phyloP scores from a whole-genome alignment of 2,329 filamentous ascomycete species.

The Diaporthe eres region DNA sequence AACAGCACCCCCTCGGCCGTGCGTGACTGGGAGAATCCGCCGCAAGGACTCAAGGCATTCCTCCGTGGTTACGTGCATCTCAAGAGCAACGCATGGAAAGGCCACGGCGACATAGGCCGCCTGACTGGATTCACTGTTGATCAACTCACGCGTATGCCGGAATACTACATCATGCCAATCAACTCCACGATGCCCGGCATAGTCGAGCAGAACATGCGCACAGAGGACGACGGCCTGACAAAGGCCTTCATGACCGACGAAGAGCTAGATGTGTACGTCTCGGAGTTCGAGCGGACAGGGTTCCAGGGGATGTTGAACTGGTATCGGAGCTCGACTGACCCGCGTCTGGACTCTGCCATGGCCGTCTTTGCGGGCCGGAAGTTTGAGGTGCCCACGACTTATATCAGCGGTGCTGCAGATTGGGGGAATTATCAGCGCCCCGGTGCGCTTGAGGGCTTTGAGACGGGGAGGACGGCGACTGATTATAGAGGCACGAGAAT shows the following conservation, averaged over 20 bases:
- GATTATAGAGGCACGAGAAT: slow-evolving; percentile 67
- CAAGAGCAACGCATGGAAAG: slow-evolving; percentile 73
- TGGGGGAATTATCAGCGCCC: slow-evolving; percentile 80
- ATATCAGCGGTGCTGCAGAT: slow-evolving; percentile 73
- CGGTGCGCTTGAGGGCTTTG: slow-evolving; percentile 68
- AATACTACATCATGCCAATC: slow-evolving; percentile 78
- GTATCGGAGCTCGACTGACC: slow-evolving; percentile 72
- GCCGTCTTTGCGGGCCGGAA: slow-evolving; percentile 71
- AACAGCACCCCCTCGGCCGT: slow-evolving; percentile 67
- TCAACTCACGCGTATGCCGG: slow-evolving; percentile 72
- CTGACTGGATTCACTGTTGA: slow-evolving; percentile 69
- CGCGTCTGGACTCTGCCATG: slow-evolving; percentile 61
- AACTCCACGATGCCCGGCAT: slow-evolving; percentile 71
- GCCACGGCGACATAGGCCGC: slow-evolving; percentile 65
- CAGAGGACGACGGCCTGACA: slow-evolving; percentile 59
- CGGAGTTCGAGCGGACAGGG: slow-evolving; percentile 72
- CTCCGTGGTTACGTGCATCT: slow-evolving; percentile 78
- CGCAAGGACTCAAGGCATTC: slow-evolving; percentile 65
- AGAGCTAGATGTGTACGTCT: slow-evolving; percentile 71
- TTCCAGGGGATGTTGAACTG: slow-evolving; percentile 78
- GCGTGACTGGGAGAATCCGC: slow-evolving; percentile 56
- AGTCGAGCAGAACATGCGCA: slow-evolving; percentile 67
- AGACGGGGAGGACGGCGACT: slow-evolving; percentile 64
- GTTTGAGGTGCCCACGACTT: slow-evolving; percentile 72
- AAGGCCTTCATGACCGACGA: slow-evolving; percentile 70